These are phyloP conservation scores for Microcyclospora pomicola DNA, from an alignment of 2,329 filamentous ascomycete species.

Conservation along the genomic window DNA sequence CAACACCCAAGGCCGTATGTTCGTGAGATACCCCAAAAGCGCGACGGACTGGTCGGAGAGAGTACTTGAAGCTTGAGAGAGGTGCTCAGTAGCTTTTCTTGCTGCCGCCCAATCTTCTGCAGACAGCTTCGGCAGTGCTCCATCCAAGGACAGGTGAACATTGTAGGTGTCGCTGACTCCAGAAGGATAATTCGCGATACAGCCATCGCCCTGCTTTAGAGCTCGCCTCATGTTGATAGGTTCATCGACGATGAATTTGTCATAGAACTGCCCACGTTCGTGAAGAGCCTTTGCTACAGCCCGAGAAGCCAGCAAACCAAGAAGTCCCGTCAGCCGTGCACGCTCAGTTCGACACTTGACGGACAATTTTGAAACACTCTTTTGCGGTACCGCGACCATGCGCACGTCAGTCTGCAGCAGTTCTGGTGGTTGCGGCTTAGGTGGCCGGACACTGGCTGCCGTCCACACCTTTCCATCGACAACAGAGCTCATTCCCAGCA, in stretches of 20 bases:
- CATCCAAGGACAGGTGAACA: not conserved
- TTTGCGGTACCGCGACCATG: slow-evolving; percentile 20
- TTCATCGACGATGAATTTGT: slow-evolving; percentile 26
- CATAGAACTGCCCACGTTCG: slow-evolving; percentile 6
- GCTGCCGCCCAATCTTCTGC: slow-evolving; percentile 23
- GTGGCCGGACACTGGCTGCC: slow-evolving; percentile 8
- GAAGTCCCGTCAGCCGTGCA: slow-evolving; percentile 29
- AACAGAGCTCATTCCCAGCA: slow-evolving; percentile 23
- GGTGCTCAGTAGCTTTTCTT: slow-evolving; percentile 17
- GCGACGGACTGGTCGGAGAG: slow-evolving; percentile 30
- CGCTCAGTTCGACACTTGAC: slow-evolving; percentile 19
- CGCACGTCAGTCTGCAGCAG: slow-evolving; percentile 19
- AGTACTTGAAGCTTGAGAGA: slow-evolving; percentile 21
- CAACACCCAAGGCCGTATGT: slow-evolving; percentile 28
- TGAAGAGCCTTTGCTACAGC: slow-evolving; percentile 23
- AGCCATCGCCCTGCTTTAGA: slow-evolving; percentile 19
- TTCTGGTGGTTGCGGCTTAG: not conserved
- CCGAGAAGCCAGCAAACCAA: slow-evolving; percentile 29
- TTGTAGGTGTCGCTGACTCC: slow-evolving; percentile 7
- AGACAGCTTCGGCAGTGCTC: not conserved
- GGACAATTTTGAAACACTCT: slow-evolving; percentile 18
- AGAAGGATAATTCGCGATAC: slow-evolving; percentile 26
- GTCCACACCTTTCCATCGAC: slow-evolving; percentile 16
- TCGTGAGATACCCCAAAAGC: slow-evolving; percentile 28
- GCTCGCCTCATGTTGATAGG: slow-evolving; percentile 30